Evolutionary conservation across 495 filamentous ascomycete species (phyloP).

Genomic region (Hypoxylon subgilvum): DNA sequence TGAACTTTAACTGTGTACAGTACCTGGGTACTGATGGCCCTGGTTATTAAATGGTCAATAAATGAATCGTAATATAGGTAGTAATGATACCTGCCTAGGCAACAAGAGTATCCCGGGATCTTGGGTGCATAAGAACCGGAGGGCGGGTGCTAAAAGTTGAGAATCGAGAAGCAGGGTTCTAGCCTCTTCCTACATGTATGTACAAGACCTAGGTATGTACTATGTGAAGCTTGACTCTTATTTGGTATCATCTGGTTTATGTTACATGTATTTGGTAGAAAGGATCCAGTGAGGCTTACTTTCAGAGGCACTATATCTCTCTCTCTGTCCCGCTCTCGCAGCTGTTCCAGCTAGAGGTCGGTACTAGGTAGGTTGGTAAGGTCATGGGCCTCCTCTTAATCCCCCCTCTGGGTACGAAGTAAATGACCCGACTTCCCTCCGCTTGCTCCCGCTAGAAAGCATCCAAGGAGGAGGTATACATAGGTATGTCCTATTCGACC

Average conservation of each 20-base stretch:
- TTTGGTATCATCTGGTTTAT: too few species aligned
- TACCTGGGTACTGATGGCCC: too few species aligned
- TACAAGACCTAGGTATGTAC: too few species aligned
- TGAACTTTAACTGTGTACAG: too few species aligned
- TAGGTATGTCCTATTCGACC: slow-evolving; percentile 1
- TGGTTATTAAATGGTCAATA: slow-evolving; percentile 21
- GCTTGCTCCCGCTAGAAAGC: not conserved
- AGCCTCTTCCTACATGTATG: slow-evolving; percentile 24
- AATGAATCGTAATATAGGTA: slow-evolving; percentile 39
- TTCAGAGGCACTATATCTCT: slow-evolving; percentile 15
- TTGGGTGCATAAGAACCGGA: slow-evolving; percentile 40
- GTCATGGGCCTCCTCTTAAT: too few species aligned
- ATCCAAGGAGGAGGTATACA: slow-evolving; percentile 6
- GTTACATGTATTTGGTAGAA: slow-evolving; percentile 15
- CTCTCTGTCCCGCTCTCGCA: slow-evolving; percentile 2
- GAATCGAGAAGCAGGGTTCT: slow-evolving; percentile 38
- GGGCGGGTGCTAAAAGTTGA: slow-evolving; percentile 34
- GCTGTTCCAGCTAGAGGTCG: not conserved
- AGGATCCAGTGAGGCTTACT: not conserved
- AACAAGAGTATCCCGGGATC: slow-evolving; percentile 38
- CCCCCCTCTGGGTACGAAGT: slow-evolving; percentile 1
- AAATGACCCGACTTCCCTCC: slow-evolving; percentile 1
- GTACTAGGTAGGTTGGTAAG: too few species aligned
- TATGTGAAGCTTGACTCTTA: too few species aligned
- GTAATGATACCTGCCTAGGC: slow-evolving; percentile 19